Evolutionary conservation across 73 alveolate species (phyloP), one percentile per base, ranked within the genome.

Genomic region (Blepharisma stoltei): DNA sequence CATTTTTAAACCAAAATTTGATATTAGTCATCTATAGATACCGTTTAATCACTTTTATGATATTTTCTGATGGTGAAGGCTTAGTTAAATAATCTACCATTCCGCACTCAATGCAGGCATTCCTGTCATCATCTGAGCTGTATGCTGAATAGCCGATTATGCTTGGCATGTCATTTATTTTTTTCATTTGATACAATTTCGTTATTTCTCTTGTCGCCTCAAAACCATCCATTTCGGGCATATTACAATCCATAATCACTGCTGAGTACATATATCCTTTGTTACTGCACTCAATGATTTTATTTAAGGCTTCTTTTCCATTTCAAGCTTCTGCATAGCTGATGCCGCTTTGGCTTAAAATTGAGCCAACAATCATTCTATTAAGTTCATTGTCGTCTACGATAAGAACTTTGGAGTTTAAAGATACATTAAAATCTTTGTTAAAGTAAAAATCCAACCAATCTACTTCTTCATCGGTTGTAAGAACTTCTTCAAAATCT

Each of bases 191-290:
- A 14, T 60, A 3, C 14, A 60, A 38, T 14, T 14, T 9, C 5
- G 2, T 60, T 20, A 60, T n/a, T 9, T 25, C 18, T 20, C 14
- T 60, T 60, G 73, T 60, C 23, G 73, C 23, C 5, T 60, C 73
- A n/a, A n/a, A 60, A 8, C 73, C 73, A 60, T 60, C 73, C 18
- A 60, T 8, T 20, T 14, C 23, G 18, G 73, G 73, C 73, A 60
- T 60, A 14, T 60, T 38, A 60, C 73, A 60, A 60, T 60, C 73
- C 73, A 60, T 60, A 1, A 60, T 14, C 2, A 60, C 5, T 32
- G 41, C 41, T 32, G 41, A 32, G 41, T 32, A 32, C 41, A 32
- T 32, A 32, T 32, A 32, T 32, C 41, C 41, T 32, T 32, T 32
- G 18, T 5, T 60, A n/a, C 5, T 25, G 21, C n/a, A 50, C 23